Conservation (phyloP, 163 green algal genomes). For the Chlorella variabilis region DNA sequence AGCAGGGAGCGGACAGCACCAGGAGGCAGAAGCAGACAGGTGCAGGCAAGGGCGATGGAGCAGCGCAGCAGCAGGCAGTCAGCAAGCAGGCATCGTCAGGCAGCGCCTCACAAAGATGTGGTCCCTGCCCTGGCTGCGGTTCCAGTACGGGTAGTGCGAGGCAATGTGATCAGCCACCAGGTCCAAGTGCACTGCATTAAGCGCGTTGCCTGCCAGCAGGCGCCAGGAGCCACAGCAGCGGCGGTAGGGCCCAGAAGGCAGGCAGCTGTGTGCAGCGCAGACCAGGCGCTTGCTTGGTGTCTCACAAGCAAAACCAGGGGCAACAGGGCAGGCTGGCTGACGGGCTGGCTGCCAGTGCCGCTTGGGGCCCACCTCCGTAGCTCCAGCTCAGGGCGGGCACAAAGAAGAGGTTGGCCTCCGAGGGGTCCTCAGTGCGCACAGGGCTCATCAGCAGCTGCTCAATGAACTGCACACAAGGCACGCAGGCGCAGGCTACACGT, state of each 20-base stretch:
- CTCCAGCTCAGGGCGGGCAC: not conserved
- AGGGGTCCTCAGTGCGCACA: slow-evolving; percentile 26
- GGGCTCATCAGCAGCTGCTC: slow-evolving; percentile 13
- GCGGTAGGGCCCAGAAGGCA: too few species aligned
- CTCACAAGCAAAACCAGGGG: not conserved
- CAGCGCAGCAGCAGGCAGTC: too few species aligned
- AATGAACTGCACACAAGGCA: slow-evolving; percentile 15
- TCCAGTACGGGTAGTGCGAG: slow-evolving; percentile 20
- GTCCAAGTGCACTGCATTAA: not conserved
- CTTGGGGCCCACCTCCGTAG: not conserved
- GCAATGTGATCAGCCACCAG: not conserved
- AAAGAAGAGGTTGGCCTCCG: slow-evolving; percentile 24
- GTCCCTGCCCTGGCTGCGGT: slow-evolving; percentile 22
- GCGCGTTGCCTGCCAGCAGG: not conserved
- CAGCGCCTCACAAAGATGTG: slow-evolving; percentile 26
- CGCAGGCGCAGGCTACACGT: too few species aligned
- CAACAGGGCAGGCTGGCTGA: too few species aligned
- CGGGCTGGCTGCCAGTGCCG: too few species aligned
- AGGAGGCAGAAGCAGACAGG: too few species aligned
- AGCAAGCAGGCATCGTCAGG: too few species aligned
- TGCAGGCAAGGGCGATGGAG: too few species aligned
- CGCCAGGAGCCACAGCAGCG: not conserved
- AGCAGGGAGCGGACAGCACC: too few species aligned
- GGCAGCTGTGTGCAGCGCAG: too few species aligned
- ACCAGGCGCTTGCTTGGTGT: too few species aligned